Percentiles rank a stretch among this genome's conserved stretches.
phyloP scores from a whole-genome alignment of 306 rosid genomes.

The Neltuma alba region DNA sequence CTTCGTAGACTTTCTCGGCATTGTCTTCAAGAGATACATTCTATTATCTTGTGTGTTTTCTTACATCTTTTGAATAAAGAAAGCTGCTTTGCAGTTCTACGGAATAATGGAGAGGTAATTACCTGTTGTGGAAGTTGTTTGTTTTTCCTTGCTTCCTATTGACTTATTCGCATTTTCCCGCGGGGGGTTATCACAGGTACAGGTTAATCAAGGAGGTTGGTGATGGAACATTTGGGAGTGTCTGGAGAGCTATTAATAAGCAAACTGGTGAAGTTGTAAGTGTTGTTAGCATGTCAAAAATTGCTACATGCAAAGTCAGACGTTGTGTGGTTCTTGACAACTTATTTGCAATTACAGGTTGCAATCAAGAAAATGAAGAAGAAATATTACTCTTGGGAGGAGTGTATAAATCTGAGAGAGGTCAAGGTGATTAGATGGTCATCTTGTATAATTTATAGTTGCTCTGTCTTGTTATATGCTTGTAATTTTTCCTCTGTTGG shows the following conservation, averaged over 20 bases:
- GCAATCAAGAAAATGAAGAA: conserved; percentile 98
- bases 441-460: background rate
- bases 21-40: conserved; percentile 67
- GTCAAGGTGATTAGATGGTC: conserved; percentile 70
- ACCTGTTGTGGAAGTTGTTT: conserved; percentile 15
- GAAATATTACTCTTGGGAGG: conserved; percentile 95
- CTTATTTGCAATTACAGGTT: conserved; percentile 56
- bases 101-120: conserved; percentile 89
- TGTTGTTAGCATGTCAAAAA: conserved; percentile 26
- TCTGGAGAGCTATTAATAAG: conserved; percentile 93
- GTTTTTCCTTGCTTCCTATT: background rate
- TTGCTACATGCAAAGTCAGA: background rate
- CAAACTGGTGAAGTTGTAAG: conserved; percentile 97
- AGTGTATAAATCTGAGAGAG: conserved; percentile 93
- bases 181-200: conserved; percentile 53
- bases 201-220: conserved; percentile 97
- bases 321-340: conserved; percentile 5
- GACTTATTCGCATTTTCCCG: background rate
- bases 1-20: conserved; percentile 45
- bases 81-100: conserved; percentile 56
- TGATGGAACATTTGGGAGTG: conserved; percentile 96
- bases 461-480: background rate
- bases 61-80: conserved; percentile 69
- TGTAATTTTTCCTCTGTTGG: background rate
- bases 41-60: conserved; percentile 59